These are phyloP conservation scores for Entomophthora muscae DNA, from an alignment of 371 early-diverging fungal genomes.

Conservation along the genomic window DNA sequence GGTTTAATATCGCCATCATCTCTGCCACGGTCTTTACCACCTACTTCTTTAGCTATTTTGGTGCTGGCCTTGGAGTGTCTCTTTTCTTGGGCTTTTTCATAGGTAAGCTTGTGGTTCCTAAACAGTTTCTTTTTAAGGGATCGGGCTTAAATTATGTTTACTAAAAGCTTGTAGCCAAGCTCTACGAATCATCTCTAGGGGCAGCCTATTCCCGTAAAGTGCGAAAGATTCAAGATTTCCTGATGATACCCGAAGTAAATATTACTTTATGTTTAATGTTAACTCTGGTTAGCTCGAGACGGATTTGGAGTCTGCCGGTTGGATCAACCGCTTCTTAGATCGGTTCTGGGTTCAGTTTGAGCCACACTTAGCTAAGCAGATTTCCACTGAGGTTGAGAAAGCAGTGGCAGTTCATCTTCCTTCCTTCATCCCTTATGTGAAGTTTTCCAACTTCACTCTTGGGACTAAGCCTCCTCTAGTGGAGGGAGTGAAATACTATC, in stretches of 20 bases:
- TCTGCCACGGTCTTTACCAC: neutral
- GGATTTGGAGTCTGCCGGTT: neutral
- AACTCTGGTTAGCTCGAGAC: constrained; percentile 2
- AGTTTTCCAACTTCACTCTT: constrained; percentile 84
- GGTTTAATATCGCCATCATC: neutral
- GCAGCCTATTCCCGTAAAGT: neutral
- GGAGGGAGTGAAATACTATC: constrained; percentile 62
- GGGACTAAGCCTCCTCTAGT: constrained; percentile 90
- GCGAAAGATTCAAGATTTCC: neutral
- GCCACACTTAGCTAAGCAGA: neutral
- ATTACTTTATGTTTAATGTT: neutral
- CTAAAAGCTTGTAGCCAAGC: neutral
- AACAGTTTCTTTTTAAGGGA: too few species aligned
- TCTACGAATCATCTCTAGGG: neutral
- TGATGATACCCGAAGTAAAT: neutral
- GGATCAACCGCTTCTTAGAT: constrained; percentile 2
- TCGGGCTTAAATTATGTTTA: too few species aligned
- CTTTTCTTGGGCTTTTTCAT: neutral
- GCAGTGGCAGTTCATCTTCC: neutral
- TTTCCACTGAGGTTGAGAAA: neutral
- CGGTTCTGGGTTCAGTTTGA: constrained; percentile 5
- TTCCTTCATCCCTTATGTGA: constrained; percentile 16
- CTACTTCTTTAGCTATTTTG: neutral
- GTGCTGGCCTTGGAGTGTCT: neutral
- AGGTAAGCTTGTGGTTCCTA: too few species aligned